These are phyloP conservation scores for Gracilariopsis chorda DNA, from an alignment of 23 red algal species.

Conservation along the genomic window DNA sequence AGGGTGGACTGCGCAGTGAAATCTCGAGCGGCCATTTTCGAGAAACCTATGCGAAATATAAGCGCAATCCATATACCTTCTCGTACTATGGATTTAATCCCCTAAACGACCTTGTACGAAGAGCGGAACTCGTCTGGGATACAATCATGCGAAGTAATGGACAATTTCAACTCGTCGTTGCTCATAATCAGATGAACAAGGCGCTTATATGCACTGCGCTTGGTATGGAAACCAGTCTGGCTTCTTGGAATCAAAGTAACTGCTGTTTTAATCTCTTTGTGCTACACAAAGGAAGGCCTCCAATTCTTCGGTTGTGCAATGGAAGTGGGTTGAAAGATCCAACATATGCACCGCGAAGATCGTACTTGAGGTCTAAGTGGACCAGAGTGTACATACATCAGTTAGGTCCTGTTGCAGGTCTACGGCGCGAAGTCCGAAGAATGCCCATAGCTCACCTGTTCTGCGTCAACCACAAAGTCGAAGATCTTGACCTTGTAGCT, in stretches of 20 bases:
- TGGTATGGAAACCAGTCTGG: constrained; percentile 10
- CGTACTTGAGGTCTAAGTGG: background rate
- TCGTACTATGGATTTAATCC: constrained; percentile 60
- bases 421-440: background rate
- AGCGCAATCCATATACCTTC: constrained; percentile 28
- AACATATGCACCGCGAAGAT: background rate
- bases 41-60: background rate
- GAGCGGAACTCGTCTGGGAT: constrained; percentile 45
- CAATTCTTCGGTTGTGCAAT: constrained; percentile 38
- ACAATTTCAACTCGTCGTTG: constrained; percentile 24
- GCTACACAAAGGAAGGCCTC: constrained; percentile 11
- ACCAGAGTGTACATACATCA: background rate
- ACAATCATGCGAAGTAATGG: constrained; percentile 14
- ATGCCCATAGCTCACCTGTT: background rate
- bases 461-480: background rate
- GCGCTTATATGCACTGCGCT: constrained; percentile 49
- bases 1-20: constrained; percentile 22
- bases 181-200: constrained; percentile 64
- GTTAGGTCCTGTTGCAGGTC: background rate
- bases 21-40: constrained; percentile 4
- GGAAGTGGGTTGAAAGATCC: background rate
- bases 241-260: constrained; percentile 42
- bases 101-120: constrained; percentile 1
- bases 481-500: background rate
- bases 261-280: constrained; percentile 58